Base-by-base conservation (phyloP, 2,329 filamentous ascomycete species). In the Colletotrichum sp. region DNA sequence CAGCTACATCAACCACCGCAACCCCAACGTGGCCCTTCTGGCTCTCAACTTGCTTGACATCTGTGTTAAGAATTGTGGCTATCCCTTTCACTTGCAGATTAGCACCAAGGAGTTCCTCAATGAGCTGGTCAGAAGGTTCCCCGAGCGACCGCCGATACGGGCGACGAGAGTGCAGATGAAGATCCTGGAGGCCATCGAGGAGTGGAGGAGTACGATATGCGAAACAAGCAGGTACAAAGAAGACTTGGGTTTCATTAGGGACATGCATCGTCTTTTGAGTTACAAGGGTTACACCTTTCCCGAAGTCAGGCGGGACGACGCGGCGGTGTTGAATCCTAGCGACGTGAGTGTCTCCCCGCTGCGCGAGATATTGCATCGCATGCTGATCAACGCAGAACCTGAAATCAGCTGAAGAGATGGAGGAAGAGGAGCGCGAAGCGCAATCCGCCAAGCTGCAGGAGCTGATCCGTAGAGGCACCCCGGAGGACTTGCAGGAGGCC, bases 51-150 rank as follows among this genome's bases (percentile, higher is more conserved):
- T 99, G 79, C 95, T 99, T 83, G 97, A 99, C 85, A 99, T 99
- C 78, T 99, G 97, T 86, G 97, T 99, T 86, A 99, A 99, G 89
- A 99, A 99, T 88, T 99, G 97, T 90, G 97, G 97, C 81, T 99
- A 99, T 84, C 96, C 97, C 2, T 99, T 99, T 86, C 97, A 99
- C 83, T 92, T 99, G 75, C 97, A 99, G 86, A 98, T 99, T 83
- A 96, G 95, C 85, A 99, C 97, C 80, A 99, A 99, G 85, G 97
- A 99, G 82, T 99, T 99, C 81, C 92, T 99, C 81, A 99, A 99
- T 87, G 97, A 99, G 88, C 93, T 99, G 76, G 97, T 99, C 77
- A 93, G 97, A 79, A 92, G 97, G 79, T 99, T 99, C 82, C 97
- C 97, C 64, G 97, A 99, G 87, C 92, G 96, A 28, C 97, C 97